These are phyloP conservation scores for Aureobasidium melanogenum DNA, from an alignment of 2,329 filamentous ascomycete genomes.

Conservation along the genomic window DNA sequence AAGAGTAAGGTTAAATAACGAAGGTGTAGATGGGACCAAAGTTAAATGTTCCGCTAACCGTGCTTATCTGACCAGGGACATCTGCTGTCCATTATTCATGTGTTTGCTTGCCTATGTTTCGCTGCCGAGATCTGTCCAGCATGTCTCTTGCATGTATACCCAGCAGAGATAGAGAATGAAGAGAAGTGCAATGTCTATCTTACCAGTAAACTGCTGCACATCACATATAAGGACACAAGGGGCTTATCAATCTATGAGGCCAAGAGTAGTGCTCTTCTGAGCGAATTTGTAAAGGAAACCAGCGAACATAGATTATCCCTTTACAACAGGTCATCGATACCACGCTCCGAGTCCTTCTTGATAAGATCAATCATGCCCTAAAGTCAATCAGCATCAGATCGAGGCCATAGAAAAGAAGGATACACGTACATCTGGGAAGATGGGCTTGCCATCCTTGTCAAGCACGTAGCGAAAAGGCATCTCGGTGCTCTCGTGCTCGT, in stretches of 20 bases:
- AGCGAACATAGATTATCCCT: background rate
- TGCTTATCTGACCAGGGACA: background rate
- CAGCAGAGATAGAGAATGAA: background rate
- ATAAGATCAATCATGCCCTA: constrained; percentile 94
- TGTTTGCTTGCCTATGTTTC: too few species aligned
- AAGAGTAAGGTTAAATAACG: background rate
- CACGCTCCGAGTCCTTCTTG: constrained; percentile 86
- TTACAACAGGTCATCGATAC: constrained; percentile 75
- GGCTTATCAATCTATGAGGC: too few species aligned
- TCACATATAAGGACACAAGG: background rate
- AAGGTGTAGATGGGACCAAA: background rate
- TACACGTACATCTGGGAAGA: constrained; percentile 74
- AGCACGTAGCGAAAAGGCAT: constrained; percentile 98
- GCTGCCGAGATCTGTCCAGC: background rate
- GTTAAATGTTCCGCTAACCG: background rate
- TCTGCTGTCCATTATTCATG: too few species aligned
- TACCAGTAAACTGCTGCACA: background rate
- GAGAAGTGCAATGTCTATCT: background rate
- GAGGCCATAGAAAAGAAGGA: constrained; percentile 5
- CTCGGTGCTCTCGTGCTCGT: constrained; percentile 84
- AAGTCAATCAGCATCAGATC: constrained; percentile 6
- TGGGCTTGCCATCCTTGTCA: constrained; percentile 58
- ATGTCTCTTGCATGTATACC: background rate
- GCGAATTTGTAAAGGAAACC: background rate
- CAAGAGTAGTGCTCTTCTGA: too few species aligned